Evolutionary conservation across 352 stramenopile species (phyloP).

Genomic region (Plasmopara muralis): DNA sequence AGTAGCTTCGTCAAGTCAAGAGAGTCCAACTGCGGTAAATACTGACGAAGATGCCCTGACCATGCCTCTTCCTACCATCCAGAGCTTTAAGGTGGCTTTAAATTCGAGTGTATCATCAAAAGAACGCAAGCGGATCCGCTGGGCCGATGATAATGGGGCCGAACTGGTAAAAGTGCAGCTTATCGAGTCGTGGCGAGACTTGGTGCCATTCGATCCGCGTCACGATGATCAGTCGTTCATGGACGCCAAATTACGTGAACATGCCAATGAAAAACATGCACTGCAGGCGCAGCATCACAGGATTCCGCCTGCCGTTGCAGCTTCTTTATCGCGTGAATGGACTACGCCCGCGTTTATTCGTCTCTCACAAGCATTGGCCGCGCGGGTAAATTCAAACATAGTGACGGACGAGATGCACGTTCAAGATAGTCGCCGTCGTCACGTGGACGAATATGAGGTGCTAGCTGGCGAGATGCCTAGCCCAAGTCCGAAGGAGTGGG

Average conservation of each 20-base stretch:
- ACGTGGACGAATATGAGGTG: slow-evolving; percentile 80
- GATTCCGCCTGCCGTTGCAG: slow-evolving; percentile 35
- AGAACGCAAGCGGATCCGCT: slow-evolving; percentile 63
- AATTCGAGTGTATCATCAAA: slow-evolving; percentile 27
- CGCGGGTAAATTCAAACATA: slow-evolving; percentile 23
- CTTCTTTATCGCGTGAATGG: slow-evolving; percentile 57
- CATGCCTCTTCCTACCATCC: slow-evolving; percentile 71
- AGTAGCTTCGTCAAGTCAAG: slow-evolving; percentile 10
- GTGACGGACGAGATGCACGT: slow-evolving; percentile 57
- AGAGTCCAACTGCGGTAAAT: slow-evolving; percentile 13
- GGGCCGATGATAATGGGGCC: slow-evolving; percentile 68
- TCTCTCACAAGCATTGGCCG: slow-evolving; percentile 51
- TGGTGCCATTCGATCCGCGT: slow-evolving; percentile 48
- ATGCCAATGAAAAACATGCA: slow-evolving; percentile 62
- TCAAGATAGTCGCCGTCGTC: slow-evolving; percentile 60
- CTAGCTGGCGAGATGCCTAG: slow-evolving; percentile 75
- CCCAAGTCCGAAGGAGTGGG: slow-evolving; percentile 73
- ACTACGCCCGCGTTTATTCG: slow-evolving; percentile 49
- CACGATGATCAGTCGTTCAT: slow-evolving; percentile 72
- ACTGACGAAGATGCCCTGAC: slow-evolving; percentile 31
- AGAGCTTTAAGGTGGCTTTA: slow-evolving; percentile 65
- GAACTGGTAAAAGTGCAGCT: slow-evolving; percentile 78
- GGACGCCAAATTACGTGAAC: slow-evolving; percentile 78
- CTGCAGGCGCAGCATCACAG: slow-evolving; percentile 75
- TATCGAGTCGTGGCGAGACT: slow-evolving; percentile 82